Conservation (phyloP, 176 grass and related monocot genomes). For the Calamus simplicifolius region DNA sequence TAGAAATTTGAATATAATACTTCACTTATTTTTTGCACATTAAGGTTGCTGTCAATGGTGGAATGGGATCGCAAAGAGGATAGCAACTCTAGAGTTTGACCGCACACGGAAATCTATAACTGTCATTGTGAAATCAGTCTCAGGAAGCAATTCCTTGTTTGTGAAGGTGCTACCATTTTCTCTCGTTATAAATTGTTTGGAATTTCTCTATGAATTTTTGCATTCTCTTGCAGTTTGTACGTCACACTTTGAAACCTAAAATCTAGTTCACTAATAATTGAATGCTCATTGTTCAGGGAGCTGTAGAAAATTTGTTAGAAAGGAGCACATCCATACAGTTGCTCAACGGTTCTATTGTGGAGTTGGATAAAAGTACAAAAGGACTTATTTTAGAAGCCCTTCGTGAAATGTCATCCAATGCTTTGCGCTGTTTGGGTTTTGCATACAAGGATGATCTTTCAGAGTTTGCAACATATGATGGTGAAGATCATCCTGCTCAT, state of each 20-base stretch:
- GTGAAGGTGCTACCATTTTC: slow-evolving; percentile 17
- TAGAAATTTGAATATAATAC: no score
- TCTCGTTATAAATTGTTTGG: no score
- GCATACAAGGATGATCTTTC: slow-evolving; percentile 28
- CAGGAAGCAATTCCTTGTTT: slow-evolving; percentile 27
- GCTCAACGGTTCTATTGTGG: slow-evolving; percentile 25
- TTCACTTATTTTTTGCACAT: no score
- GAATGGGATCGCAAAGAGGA: slow-evolving; percentile 12
- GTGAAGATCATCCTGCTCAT: slow-evolving; percentile 32
- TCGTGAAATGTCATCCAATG: slow-evolving; percentile 25
- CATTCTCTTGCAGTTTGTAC: no score
- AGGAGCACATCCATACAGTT: slow-evolving; percentile 25
- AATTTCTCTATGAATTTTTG: no score
- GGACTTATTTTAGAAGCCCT: slow-evolving; percentile 16
- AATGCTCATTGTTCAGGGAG: slow-evolving; percentile 17
- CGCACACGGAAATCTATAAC: slow-evolving; percentile 26
- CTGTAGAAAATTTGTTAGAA: slow-evolving; percentile 29
- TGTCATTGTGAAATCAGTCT: slow-evolving; percentile 26
- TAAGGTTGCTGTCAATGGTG: slow-evolving; percentile 27
- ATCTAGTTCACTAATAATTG: not conserved
- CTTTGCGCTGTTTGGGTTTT: slow-evolving; percentile 32
- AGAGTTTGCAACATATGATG: slow-evolving; percentile 29
- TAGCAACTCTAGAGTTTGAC: slow-evolving; percentile 33
- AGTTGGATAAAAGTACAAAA: slow-evolving; percentile 14
- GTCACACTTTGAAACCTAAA: no score